Conservation (phyloP, 306 rosid species). For the Cucumis sativus region Cucumber_9930_V3 NC_026657.2:29373001-29373500, state of each 20-base stretch:
- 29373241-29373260: constrained; percentile 63
- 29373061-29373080: constrained; percentile 78
- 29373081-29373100: constrained; percentile 63
- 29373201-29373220: constrained; percentile 62
- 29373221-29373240: constrained; percentile 47
- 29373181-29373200: background rate
- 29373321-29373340: constrained; percentile 74
- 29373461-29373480: constrained; percentile 49
- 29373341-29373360: constrained; percentile 63
- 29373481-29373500: constrained; percentile 51
- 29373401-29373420: constrained; percentile 80
- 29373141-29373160: background rate
- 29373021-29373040: constrained; percentile 75
- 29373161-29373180: background rate
- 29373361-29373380: constrained; percentile 45
- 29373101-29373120: constrained; percentile 71
- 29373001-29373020: constrained; percentile 60
- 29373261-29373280: constrained; percentile 64
- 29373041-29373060: constrained; percentile 74
- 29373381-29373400: constrained; percentile 85
- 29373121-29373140: constrained; percentile 51
- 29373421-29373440: constrained; percentile 54
- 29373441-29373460: constrained; percentile 82
- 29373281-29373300: constrained; percentile 51
- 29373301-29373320: constrained; percentile 90